These are phyloP conservation scores for Rhizopus sp. DNA, from an alignment of 371 early-diverging fungal genomes.

Conservation along the genomic window DNA sequence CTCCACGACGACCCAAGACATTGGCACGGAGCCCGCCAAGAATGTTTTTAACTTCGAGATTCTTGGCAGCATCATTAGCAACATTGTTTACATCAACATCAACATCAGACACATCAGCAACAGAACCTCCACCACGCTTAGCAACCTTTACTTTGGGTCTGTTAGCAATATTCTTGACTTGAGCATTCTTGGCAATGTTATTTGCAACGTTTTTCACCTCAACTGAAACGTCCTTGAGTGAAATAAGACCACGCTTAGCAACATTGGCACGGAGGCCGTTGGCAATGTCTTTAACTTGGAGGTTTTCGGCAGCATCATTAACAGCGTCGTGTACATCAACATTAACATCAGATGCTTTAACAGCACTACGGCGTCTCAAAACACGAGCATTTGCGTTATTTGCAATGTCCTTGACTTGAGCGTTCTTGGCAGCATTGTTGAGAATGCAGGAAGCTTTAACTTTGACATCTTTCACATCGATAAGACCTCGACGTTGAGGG, in stretches of 20 bases:
- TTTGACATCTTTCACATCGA: slow-evolving; percentile 3
- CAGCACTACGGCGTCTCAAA: neutral
- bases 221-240: neutral
- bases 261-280: neutral
- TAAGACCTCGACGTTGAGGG: slow-evolving; percentile 1
- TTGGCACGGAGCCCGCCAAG: neutral
- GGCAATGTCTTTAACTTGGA: neutral
- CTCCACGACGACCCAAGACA: neutral
- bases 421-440: neutral
- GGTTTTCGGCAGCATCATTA: neutral
- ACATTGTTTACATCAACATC: neutral
- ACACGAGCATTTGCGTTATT: slow-evolving; percentile 1
- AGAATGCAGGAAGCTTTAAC: neutral
- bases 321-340: neutral
- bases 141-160: neutral
- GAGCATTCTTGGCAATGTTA: neutral
- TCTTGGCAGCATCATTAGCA: neutral
- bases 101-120: too few species aligned
- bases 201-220: neutral
- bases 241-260: neutral
- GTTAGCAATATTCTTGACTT: neutral
- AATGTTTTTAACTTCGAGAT: neutral
- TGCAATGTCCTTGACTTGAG: neutral
- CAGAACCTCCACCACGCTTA: neutral
- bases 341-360: too few species aligned